These are phyloP conservation scores for Pseudogymnoascus sp. DNA, from an alignment of 2,329 filamentous ascomycete species.

Conservation along the genomic window DNA sequence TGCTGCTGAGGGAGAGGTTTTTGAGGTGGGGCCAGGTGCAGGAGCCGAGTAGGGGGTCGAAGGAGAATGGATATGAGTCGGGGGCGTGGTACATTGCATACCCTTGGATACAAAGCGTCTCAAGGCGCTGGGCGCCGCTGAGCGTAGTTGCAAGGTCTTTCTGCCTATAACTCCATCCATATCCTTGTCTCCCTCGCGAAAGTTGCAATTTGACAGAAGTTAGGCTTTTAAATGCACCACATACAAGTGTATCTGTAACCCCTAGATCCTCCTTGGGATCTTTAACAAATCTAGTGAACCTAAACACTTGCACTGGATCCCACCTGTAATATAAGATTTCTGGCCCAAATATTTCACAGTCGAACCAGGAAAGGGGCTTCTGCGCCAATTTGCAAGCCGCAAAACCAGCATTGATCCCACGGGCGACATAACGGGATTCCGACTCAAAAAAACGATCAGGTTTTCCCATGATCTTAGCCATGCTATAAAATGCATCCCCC, in stretches of 20 bases:
- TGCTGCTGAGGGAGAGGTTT: not conserved
- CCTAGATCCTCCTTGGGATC: not conserved
- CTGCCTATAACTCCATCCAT: not conserved
- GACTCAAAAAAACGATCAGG: not conserved
- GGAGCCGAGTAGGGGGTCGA: not conserved
- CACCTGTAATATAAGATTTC: not conserved
- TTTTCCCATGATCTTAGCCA: not conserved
- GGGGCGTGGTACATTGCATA: not conserved
- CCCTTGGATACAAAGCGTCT: not conserved
- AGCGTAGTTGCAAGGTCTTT: not conserved
- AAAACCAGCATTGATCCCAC: not conserved
- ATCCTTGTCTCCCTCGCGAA: fast-evolving
- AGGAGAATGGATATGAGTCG: not conserved
- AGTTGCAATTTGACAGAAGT: not conserved
- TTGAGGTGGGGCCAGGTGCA: not conserved
- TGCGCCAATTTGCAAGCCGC: not conserved
- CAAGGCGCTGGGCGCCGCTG: not conserved
- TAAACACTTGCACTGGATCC: not conserved
- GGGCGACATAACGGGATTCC: not conserved
- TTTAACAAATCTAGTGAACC: not conserved
- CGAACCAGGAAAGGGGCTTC: not conserved
- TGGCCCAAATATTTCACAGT: not conserved
- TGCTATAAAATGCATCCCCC: not conserved
- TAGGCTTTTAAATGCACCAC: not conserved
- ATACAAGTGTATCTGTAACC: not conserved